phyloP scores from a whole-genome alignment of 192 early-diverging fungal genomes.

The Mortierella antarctica region DNA sequence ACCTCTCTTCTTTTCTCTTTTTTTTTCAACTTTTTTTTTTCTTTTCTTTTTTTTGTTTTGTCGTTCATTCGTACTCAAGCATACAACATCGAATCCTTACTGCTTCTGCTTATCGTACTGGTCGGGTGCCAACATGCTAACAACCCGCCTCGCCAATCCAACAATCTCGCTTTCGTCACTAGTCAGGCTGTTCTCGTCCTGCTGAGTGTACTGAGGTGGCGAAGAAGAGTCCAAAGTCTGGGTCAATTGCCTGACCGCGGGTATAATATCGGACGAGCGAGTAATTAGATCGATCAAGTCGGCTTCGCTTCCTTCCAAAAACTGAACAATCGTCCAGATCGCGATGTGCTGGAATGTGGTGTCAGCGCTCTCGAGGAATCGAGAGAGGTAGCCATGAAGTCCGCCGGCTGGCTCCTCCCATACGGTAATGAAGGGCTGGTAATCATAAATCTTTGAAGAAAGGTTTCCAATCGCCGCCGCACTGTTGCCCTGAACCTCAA shows the following conservation, averaged over 20 bases:
- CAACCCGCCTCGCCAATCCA: constrained; percentile 44
- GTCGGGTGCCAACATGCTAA: constrained; percentile 29
- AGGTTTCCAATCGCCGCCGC: constrained; percentile 84
- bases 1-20: too few relatives aligned
- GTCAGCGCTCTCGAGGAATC: constrained; percentile 73
- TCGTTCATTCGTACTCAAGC: background rate
- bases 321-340: constrained; percentile 87
- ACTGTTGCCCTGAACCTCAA: constrained; percentile 82
- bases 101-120: background rate
- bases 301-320: constrained; percentile 66
- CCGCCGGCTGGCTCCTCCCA: constrained; percentile 76
- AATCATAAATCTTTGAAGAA: constrained; percentile 72
- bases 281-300: constrained; percentile 40
- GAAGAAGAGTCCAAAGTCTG: constrained; percentile 25
- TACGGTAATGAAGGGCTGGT: constrained; percentile 69
- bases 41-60: background rate
- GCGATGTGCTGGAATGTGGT: constrained; percentile 84
- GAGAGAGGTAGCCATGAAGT: constrained; percentile 74
- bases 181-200: constrained; percentile 23
- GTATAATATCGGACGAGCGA: constrained; percentile 44
- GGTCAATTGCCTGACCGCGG: constrained; percentile 38
- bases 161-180: constrained; percentile 50
- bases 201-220: constrained; percentile 13
- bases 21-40: background rate
- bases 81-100: background rate